These are phyloP conservation scores for Niveomyces coronatus DNA, from an alignment of 2,329 filamentous ascomycete species.

Conservation along the genomic window DNA sequence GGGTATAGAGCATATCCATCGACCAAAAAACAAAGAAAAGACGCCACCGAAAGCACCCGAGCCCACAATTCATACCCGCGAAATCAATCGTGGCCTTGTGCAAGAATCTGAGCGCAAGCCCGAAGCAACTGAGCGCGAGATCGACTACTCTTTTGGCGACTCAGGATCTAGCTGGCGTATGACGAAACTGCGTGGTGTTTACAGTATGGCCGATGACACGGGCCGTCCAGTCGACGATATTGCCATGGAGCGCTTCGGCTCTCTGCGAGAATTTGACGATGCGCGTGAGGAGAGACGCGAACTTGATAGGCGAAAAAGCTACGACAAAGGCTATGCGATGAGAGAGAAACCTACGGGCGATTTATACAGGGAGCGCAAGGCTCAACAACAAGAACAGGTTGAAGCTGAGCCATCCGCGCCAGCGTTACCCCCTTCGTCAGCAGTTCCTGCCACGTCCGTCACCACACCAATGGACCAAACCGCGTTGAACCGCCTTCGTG, in stretches of 20 bases:
- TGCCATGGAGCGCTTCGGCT: conserved; percentile 72
- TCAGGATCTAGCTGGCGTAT: conserved; percentile 88
- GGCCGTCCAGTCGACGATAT: conserved; percentile 69
- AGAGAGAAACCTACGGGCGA: conserved; percentile 85
- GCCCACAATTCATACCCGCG: conserved; percentile 65
- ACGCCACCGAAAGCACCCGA: conserved; percentile 46
- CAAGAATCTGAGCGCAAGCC: conserved; percentile 19
- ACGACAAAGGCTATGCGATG: conserved; percentile 74
- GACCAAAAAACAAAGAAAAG: conserved; percentile 44
- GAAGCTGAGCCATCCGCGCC: conserved; percentile 21
- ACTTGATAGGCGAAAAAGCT: conserved; percentile 68
- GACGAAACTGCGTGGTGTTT: conserved; percentile 84
- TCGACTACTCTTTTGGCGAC: conserved; percentile 83
- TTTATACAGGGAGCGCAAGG: conserved; percentile 66
- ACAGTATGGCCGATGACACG: conserved; percentile 64
- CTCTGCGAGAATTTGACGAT: conserved; percentile 77
- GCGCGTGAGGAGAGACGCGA: conserved; percentile 90
- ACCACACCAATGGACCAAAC: conserved; percentile 57
- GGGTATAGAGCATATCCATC: conserved; percentile 73
- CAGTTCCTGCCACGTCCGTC: conserved; percentile 7
- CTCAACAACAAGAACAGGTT: conserved; percentile 36
- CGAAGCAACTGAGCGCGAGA: conserved; percentile 40
- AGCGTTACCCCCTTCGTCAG: conserved; percentile 21
- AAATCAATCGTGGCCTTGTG: conserved; percentile 62
- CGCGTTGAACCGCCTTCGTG: conserved; percentile 77